A percentile compares a stretch with the other conserved stretches of the same genome.
phyloP scores from a whole-genome alignment of 2,329 filamentous ascomycete genomes.

The Cadophora sp. region DNA sequence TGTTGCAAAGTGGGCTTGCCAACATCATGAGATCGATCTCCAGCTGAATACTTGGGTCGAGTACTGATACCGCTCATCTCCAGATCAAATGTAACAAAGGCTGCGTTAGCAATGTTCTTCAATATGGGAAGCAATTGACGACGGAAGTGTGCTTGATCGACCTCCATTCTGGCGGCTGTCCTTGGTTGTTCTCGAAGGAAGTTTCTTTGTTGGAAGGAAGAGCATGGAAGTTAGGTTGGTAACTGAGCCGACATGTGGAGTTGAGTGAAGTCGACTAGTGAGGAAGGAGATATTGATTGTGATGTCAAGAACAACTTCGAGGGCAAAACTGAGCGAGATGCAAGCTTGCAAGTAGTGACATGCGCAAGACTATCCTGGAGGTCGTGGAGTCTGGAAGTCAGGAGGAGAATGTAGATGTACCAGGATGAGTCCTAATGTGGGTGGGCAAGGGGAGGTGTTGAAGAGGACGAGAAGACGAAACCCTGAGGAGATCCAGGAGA shows the following conservation, averaged over 20 bases:
- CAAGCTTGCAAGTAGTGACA: background rate
- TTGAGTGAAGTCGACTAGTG: constrained; percentile 8
- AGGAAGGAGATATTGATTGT: constrained; percentile 11
- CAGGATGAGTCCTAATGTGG: background rate
- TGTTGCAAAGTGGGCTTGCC: constrained; percentile 61
- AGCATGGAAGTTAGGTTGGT: background rate
- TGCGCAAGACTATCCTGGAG: background rate
- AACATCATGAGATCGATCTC: constrained; percentile 43
- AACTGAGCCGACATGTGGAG: background rate
- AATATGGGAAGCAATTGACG: constrained; percentile 61
- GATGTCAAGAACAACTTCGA: background rate
- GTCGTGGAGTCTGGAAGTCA: background rate
- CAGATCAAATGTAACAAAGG: constrained; percentile 69
- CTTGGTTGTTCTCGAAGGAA: background rate
- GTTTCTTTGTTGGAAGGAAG: background rate
- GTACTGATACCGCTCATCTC: constrained; percentile 69
- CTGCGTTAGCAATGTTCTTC: constrained; percentile 61
- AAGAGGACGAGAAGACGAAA: background rate
- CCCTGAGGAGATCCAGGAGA: background rate
- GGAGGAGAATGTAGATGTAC: background rate
- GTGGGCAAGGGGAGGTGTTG: background rate
- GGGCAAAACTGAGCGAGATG: background rate
- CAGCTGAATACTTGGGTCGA: constrained; percentile 40
- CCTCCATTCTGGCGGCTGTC: constrained; percentile 55
- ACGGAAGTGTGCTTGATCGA: constrained; percentile 56